Evolutionary conservation across 2,329 filamentous ascomycete species (phyloP).

Genomic region (Neodidymelliopsis sp.): DNA sequence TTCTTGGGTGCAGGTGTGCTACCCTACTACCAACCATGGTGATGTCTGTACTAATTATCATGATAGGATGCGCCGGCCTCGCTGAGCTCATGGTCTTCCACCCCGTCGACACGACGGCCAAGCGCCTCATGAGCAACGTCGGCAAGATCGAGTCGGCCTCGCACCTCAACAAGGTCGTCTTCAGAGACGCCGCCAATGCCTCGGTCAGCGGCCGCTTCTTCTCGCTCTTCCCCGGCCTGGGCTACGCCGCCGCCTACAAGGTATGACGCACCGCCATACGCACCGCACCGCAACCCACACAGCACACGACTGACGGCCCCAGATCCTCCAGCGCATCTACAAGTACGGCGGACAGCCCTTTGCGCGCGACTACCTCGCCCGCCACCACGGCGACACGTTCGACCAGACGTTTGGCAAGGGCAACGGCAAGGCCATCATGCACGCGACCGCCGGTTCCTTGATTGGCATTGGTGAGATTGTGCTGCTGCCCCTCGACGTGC

Average conservation of each 20-base stretch:
- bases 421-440: conserved; percentile 97
- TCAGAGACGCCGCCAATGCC: conserved; percentile 84
- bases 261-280: conserved; percentile 50
- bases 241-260: conserved; percentile 98
- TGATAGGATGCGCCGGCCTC: conserved; percentile 86
- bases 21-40: no score
- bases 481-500: conserved; percentile 90
- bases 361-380: conserved; percentile 84
- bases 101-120: conserved; percentile 91
- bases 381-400: conserved; percentile 82
- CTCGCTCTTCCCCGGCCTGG: conserved; percentile 94
- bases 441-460: conserved; percentile 91
- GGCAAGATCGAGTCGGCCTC: conserved; percentile 68
- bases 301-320: conserved; percentile 20
- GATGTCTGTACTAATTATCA: no score
- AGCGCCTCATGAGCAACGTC: conserved; percentile 99
- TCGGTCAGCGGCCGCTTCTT: conserved; percentile 80
- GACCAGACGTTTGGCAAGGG: conserved; percentile 93
- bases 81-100: conserved; percentile 87
- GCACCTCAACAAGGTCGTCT: conserved; percentile 89
- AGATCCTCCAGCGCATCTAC: conserved; percentile 93
- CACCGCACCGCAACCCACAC: not conserved
- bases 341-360: conserved; percentile 99
- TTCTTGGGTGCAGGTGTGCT: conserved; percentile 91
- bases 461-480: conserved; percentile 98